Conservation (phyloP, 805 yeast genomes). For the Metschnikowia arizonensis region DNA sequence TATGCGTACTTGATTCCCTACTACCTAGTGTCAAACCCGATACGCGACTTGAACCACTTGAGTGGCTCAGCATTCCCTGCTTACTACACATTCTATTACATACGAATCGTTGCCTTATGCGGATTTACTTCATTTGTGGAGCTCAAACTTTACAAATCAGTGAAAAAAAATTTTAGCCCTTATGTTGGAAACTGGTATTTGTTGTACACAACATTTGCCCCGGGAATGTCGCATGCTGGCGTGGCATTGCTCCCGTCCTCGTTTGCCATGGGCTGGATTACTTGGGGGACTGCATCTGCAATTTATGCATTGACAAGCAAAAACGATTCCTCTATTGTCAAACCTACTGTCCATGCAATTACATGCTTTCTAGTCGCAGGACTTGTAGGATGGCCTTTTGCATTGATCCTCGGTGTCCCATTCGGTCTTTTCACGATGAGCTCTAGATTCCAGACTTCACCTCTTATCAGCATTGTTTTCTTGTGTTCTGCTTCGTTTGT, state of each 20-base stretch:
- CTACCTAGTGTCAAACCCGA: slow-evolving; percentile 26
- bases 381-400: slow-evolving; percentile 89
- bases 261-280: slow-evolving; percentile 52
- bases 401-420: slow-evolving; percentile 61
- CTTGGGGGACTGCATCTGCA: slow-evolving; percentile 42
- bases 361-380: slow-evolving; percentile 61
- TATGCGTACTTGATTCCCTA: slow-evolving; percentile 69
- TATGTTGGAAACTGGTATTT: slow-evolving; percentile 57
- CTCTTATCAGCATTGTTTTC: slow-evolving; percentile 12
- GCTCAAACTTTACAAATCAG: slow-evolving; percentile 41
- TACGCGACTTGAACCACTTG: slow-evolving; percentile 15
- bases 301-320: slow-evolving; percentile 20
- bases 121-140: slow-evolving; percentile 49
- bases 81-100: slow-evolving; percentile 45
- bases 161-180: slow-evolving; percentile 32
- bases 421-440: slow-evolving; percentile 39
- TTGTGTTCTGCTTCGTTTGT: slow-evolving; percentile 13
- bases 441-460: slow-evolving; percentile 13
- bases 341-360: slow-evolving; percentile 13
- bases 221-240: slow-evolving; percentile 89
- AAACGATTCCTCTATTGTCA: slow-evolving; percentile 7
- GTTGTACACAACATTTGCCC: slow-evolving; percentile 55
- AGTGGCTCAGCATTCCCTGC: slow-evolving; percentile 18
- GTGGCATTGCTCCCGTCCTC: slow-evolving; percentile 83
- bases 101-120: slow-evolving; percentile 41